A percentile compares a stretch with the other conserved stretches of the same genome.
Evolutionary conservation across 495 filamentous ascomycete genomes (phyloP).

Genomic region (Chaetomidium leptoderma): DNA sequence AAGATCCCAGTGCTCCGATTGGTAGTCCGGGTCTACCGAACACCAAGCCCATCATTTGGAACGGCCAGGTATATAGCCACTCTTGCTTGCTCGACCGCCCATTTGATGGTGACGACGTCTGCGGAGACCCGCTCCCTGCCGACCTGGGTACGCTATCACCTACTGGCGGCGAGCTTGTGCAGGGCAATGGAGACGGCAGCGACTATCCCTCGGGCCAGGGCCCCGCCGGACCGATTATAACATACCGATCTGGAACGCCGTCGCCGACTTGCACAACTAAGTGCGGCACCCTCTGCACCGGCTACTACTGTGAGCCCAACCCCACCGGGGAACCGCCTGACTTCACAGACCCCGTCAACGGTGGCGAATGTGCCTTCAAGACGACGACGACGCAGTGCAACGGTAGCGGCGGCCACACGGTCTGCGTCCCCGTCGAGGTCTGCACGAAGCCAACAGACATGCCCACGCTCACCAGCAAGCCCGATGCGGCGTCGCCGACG

Average conservation of each 20-base stretch:
- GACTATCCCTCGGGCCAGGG: too few species aligned
- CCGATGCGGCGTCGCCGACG: neutral
- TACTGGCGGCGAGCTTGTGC: neutral
- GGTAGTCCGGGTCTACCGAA: neutral
- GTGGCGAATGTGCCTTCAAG: neutral
- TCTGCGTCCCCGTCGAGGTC: neutral
- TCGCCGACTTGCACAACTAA: neutral
- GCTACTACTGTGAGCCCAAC: neutral
- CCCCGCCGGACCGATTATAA: neutral
- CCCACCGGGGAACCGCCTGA: neutral
- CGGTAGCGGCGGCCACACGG: neutral
- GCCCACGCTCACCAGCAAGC: neutral
- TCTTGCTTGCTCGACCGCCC: neutral
- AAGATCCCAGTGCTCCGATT: neutral
- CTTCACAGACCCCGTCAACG: neutral
- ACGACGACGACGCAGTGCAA: neutral
- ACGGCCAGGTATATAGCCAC: neutral
- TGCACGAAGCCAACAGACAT: neutral
- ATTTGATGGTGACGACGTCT: neutral
- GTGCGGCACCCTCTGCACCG: neutral
- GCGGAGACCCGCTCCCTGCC: neutral
- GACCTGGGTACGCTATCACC: neutral
- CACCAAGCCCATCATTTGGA: neutral
- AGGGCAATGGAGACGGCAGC: neutral
- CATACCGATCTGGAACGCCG: neutral